Conservation (phyloP, 2,329 filamentous ascomycete genomes). For the Ophiostoma triangulosporum region DNA sequence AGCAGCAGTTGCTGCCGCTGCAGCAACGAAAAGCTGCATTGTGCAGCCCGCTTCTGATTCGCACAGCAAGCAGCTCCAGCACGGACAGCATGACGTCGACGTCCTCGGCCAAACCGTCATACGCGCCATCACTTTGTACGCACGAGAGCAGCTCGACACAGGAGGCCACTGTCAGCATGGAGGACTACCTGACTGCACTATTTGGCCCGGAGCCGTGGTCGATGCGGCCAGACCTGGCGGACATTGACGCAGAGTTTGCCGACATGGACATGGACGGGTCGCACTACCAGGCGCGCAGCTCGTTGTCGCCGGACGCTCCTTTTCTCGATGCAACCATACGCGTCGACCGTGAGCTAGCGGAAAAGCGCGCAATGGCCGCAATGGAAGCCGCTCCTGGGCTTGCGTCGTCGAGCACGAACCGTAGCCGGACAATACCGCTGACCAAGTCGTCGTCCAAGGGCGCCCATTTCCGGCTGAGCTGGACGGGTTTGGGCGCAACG, state of each 20-base stretch:
- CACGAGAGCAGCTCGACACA: not conserved
- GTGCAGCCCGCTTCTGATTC: conserved; percentile 3
- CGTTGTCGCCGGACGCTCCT: conserved; percentile 13
- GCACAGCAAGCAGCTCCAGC: not conserved
- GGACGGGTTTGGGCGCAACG: conserved; percentile 26
- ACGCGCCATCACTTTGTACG: not conserved
- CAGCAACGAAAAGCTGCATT: not conserved
- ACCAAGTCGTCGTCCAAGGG: conserved; percentile 10
- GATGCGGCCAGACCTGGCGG: conserved; percentile 9
- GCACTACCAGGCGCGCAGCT: not conserved
- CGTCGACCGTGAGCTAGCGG: conserved; percentile 27
- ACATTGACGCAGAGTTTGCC: not conserved
- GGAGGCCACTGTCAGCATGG: conserved; percentile 14
- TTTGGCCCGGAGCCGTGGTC: conserved; percentile 20
- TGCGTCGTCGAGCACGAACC: conserved; percentile 4
- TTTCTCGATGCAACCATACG: conserved; percentile 23
- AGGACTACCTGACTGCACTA: conserved; percentile 25
- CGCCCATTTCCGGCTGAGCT: conserved; percentile 24
- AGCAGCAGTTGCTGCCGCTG: not conserved
- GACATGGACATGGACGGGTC: not conserved
- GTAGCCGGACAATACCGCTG: conserved; percentile 9
- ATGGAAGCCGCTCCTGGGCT: conserved; percentile 15
- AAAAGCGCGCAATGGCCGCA: conserved; percentile 28
- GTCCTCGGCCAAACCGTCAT: not conserved
- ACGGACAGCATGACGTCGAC: not conserved